These are phyloP conservation scores for Kuraishia hungarica DNA, from an alignment of 805 yeast genomes.

Conservation along the genomic window DNA sequence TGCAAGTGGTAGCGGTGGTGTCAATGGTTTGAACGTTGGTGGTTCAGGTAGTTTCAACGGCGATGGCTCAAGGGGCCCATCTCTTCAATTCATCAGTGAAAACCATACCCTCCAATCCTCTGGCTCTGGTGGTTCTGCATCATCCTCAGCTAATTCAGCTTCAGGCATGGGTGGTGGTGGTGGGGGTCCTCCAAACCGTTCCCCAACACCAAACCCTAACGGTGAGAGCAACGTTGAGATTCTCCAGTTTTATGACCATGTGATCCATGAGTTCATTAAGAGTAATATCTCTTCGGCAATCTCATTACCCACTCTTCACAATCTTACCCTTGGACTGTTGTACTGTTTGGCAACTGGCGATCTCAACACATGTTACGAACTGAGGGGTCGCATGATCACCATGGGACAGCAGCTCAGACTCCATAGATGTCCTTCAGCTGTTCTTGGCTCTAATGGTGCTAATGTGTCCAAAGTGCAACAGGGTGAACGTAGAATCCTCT, in stretches of 20 bases:
- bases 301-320: slow-evolving; percentile 62
- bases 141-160: not conserved
- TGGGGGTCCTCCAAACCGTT: not conserved
- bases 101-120: slow-evolving; percentile 6
- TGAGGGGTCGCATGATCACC: slow-evolving; percentile 66
- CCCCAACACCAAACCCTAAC: not conserved
- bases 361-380: slow-evolving; percentile 61
- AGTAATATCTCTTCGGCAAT: slow-evolving; percentile 54
- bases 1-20: not conserved
- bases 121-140: not conserved
- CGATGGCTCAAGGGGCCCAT: not conserved
- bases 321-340: slow-evolving; percentile 57
- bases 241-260: slow-evolving; percentile 45
- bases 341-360: slow-evolving; percentile 71
- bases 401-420: slow-evolving; percentile 82
- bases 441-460: slow-evolving; percentile 56
- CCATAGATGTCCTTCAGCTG: slow-evolving; percentile 83
- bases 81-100: not conserved
- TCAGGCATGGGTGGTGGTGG: not conserved
- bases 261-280: slow-evolving; percentile 54
- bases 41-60: not conserved
- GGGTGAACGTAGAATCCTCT: slow-evolving; percentile 72
- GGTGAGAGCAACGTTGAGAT: slow-evolving; percentile 18
- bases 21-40: not conserved
- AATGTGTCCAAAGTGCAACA: slow-evolving; percentile 62